Base-by-base conservation (phyloP, 495 filamentous ascomycete species). In the Aspergillus kassunensis region DNA sequence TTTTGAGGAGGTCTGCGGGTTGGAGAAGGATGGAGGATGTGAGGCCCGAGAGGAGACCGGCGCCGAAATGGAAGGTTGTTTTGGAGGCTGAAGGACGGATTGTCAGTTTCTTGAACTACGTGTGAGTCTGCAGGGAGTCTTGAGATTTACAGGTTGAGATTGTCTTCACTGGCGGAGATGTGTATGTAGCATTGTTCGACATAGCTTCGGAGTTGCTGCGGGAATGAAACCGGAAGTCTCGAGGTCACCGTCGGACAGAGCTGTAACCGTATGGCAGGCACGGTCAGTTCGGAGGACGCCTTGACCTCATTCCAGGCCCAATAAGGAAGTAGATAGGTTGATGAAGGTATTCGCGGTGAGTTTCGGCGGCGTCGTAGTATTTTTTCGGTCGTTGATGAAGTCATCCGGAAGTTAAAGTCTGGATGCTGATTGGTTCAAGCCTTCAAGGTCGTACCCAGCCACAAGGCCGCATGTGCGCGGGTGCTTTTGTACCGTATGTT, bases 1-100 rank as follows among this genome's bases (percentile, higher is more conserved):
- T 98, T 74, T 98, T 98, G 68, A 98, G 85, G 18, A 97, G 87
- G 69, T 97, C 93, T 64, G 91, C 89, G 23, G 93, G 93, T 71
- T 98, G 93, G 44, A 98, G 85, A 58, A 97, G 83, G 51, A 91
- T 82, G 51, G 93, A 89, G 35, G 90, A 89, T 54, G 87, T 79
- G 44, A 95, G 78, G 62, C 93, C 93, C 0, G 91, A 95, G 61
- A 79, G 80, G 31, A 96, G 86, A 53, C 93, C 95, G 49, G 91
- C 93, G 52, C 82, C 70, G 73, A 97, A 95, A 75, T 96, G 92
- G 68, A 91, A 91, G 57, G 76, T 63, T 18, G 69, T 71, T 68
- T 75, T 75, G 10, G 72, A 75, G 55, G 73, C 72, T 76, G 18
- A 16, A 36, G 13, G 8, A 16, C 3, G 2, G 33, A 21, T 13